A percentile compares a stretch with the other conserved stretches of the same genome.
These are phyloP conservation scores for Daldinia eschscholtzii DNA, from an alignment of 2,329 filamentous ascomycete species.

Conservation along the genomic window DNA sequence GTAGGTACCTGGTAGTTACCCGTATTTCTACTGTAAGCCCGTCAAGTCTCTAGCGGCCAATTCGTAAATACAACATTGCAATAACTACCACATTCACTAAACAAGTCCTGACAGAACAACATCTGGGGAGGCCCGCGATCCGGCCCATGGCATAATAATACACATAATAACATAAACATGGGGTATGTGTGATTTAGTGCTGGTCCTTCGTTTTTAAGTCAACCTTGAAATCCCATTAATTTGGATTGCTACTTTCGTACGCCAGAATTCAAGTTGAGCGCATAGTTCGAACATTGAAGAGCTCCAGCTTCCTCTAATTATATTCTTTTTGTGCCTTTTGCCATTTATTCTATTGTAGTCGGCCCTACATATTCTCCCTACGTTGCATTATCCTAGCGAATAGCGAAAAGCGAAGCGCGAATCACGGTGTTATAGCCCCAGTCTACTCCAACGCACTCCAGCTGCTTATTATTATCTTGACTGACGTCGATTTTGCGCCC, in stretches of 20 bases:
- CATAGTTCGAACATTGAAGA: conserved; percentile 25
- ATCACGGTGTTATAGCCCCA: conserved; percentile 14
- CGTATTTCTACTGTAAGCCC: conserved; percentile 3
- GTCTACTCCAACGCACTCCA: conserved; percentile 3
- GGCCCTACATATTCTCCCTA: conserved; percentile 8
- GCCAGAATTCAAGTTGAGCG: conserved; percentile 18
- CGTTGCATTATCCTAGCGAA: conserved; percentile 23
- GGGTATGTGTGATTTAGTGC: conserved; percentile 23
- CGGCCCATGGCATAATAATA: conserved; percentile 27
- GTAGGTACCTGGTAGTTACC: too few species aligned
- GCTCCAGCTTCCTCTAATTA: conserved; percentile 18
- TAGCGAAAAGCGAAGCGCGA: conserved; percentile 2
- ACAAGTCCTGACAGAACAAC: conserved; percentile 16
- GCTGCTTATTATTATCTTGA: neutral
- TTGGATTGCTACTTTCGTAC: conserved; percentile 18
- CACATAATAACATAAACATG: conserved; percentile 32
- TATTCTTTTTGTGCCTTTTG: conserved; percentile 10
- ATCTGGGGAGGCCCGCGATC: conserved; percentile 34
- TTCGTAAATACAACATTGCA: conserved; percentile 9
- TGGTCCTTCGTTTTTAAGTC: conserved; percentile 17
- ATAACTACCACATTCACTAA: neutral
- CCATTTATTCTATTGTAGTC: conserved; percentile 13
- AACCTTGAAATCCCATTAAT: conserved; percentile 2
- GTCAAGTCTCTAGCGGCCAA: neutral
- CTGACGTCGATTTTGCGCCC: conserved; percentile 26